Conservation (phyloP, 176 grass and related monocot genomes). For the Calamus simplicifolius region DNA sequence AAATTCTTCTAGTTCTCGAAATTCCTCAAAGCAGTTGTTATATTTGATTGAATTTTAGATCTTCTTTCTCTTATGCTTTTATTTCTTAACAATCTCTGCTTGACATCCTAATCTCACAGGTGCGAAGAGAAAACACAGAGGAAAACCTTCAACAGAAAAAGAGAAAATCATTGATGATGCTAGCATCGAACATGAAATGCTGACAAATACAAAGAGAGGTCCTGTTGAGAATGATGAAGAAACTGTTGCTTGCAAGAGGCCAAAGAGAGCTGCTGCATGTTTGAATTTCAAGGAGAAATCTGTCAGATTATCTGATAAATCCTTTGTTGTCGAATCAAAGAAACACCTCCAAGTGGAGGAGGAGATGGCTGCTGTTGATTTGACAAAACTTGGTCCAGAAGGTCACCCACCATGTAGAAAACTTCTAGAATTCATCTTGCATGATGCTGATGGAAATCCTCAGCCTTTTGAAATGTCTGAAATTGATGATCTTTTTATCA, state of each 20-base stretch:
- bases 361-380: slow-evolving; percentile 66
- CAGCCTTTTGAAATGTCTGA: slow-evolving; percentile 99
- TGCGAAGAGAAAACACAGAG: no score
- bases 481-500: slow-evolving; percentile 87
- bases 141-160: no score
- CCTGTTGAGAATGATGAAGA: neutral
- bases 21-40: no score
- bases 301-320: slow-evolving; percentile 12
- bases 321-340: slow-evolving; percentile 38
- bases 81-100: no score
- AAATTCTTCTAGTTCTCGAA: no score
- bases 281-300: slow-evolving; percentile 15
- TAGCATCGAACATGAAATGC: no score
- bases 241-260: neutral
- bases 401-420: slow-evolving; percentile 61
- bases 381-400: slow-evolving; percentile 78
- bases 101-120: no score
- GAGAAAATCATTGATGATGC: no score
- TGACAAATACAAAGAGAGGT: no score
- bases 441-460: slow-evolving; percentile 71
- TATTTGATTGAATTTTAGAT: no score
- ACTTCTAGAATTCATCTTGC: slow-evolving; percentile 78
- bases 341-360: slow-evolving; percentile 66
- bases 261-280: slow-evolving; percentile 9
- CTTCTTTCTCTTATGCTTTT: no score